Evolutionary conservation across 2,329 filamentous ascomycete genomes (phyloP).

Genomic region (Alternaria gansuensis): DNA sequence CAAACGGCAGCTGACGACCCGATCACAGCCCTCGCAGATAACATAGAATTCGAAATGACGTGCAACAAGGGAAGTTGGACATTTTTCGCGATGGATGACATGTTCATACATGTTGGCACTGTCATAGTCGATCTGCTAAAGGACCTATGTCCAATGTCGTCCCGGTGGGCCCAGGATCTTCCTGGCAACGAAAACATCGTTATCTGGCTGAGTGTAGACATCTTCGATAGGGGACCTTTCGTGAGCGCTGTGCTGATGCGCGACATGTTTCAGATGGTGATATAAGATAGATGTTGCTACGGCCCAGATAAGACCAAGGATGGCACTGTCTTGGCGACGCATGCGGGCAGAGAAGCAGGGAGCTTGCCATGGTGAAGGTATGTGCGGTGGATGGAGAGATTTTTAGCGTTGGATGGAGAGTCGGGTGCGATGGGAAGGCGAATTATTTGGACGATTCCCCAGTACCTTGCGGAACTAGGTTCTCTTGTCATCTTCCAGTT

Average conservation of each 20-base stretch:
- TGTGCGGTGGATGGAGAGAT: not conserved
- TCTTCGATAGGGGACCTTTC: not conserved
- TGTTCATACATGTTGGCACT: not conserved
- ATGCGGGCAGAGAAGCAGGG: not conserved
- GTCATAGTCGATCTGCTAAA: not conserved
- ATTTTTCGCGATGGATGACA: not conserved
- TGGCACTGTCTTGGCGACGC: not conserved
- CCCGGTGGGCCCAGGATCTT: not conserved
- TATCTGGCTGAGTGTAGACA: conserved; percentile 1
- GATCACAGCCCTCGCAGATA: not conserved
- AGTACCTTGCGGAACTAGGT: not conserved
- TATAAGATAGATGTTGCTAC: not conserved
- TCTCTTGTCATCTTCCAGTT: conserved; percentile 33
- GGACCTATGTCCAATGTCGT: not conserved
- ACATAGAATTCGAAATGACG: not conserved
- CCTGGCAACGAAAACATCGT: not conserved
- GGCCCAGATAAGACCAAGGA: not conserved
- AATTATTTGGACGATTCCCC: not conserved
- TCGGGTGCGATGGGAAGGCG: not conserved
- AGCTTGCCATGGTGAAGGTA: not conserved
- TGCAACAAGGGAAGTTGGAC: not conserved
- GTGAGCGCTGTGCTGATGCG: not conserved
- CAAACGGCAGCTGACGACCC: not conserved
- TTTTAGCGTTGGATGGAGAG: not conserved
- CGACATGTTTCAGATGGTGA: conserved; percentile 7